Percentiles rank a stretch among this genome's conserved stretches.
phyloP scores from a whole-genome alignment of 306 rosid genomes.

The Quillaja saponaria region DNA sequence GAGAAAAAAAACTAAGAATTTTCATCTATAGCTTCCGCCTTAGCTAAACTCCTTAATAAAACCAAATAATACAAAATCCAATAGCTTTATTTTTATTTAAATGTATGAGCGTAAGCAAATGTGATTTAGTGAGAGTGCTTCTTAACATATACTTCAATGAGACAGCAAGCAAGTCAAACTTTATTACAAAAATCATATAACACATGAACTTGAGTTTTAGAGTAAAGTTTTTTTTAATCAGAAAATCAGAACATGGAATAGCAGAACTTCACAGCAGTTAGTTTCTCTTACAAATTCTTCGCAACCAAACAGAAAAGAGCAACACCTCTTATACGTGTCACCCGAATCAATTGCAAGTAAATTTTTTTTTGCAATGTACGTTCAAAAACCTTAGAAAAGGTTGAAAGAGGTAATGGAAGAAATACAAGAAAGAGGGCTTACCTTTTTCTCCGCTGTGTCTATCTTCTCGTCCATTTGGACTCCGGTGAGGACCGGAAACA shows the following conservation, averaged over 20 bases:
- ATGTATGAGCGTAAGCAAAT: not conserved
- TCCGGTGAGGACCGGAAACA: not conserved
- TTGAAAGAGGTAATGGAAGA: not conserved
- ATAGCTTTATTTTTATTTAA: not conserved
- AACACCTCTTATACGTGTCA: no score
- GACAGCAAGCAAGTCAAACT: no score
- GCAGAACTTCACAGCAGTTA: not conserved
- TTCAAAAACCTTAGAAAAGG: not conserved
- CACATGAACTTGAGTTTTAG: not conserved
- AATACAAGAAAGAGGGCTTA: not conserved
- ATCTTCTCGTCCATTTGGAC: conserved; percentile 50
- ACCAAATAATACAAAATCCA: not conserved
- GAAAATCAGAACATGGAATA: not conserved
- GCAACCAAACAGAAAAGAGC: not conserved
- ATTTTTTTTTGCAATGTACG: no score
- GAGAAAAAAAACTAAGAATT: not conserved
- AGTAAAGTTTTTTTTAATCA: not conserved
- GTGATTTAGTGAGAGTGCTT: not conserved
- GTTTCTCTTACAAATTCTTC: not conserved
- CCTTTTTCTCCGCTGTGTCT: conserved; percentile 66
- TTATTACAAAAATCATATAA: not conserved
- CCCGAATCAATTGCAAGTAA: no score
- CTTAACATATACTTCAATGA: no score
- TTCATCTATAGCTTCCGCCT: not conserved
- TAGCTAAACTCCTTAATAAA: not conserved